These are phyloP conservation scores for Torulaspora quercuum DNA, from an alignment of 805 yeast species.

Conservation along the genomic window DNA sequence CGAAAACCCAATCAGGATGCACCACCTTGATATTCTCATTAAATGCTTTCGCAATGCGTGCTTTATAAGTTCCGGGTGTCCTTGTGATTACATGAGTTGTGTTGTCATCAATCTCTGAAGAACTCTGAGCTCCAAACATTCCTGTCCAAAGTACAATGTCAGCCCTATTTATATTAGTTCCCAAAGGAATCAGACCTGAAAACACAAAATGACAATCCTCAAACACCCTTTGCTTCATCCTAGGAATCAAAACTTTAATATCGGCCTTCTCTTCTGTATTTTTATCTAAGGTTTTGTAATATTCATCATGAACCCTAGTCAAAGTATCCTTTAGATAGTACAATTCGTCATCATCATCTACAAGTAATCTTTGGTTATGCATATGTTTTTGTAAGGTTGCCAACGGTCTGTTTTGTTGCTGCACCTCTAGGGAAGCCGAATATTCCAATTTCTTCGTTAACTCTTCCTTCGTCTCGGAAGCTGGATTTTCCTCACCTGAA, in stretches of 20 bases:
- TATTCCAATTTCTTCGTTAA: constrained; percentile 59
- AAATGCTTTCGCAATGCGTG: constrained; percentile 68
- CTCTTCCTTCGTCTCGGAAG: constrained; percentile 43
- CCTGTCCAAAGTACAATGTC: constrained; percentile 90
- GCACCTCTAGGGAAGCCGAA: constrained; percentile 69
- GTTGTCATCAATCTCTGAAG: constrained; percentile 59
- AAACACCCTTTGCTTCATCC: constrained; percentile 67
- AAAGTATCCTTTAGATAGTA: constrained; percentile 59
- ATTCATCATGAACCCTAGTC: constrained; percentile 59
- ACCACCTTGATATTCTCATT: constrained; percentile 69
- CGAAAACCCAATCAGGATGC: constrained; percentile 88
- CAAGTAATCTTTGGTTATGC: constrained; percentile 50
- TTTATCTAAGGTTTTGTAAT: constrained; percentile 51
- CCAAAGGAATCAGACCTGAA: constrained; percentile 89
- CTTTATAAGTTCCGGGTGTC: constrained; percentile 78
- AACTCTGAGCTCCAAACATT: constrained; percentile 86
- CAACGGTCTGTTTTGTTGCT: constrained; percentile 76
- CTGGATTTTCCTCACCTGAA: constrained; percentile 29
- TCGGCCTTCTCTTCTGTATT: constrained; percentile 57
- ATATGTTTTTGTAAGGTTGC: constrained; percentile 77
- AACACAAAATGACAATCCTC: constrained; percentile 67
- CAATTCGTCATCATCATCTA: constrained; percentile 81
- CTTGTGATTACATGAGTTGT: constrained; percentile 90
- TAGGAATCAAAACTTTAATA: constrained; percentile 66
- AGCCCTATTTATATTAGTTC: constrained; percentile 64